Percentiles rank a stretch among this genome's conserved stretches.
phyloP scores from a whole-genome alignment of 768 basidiomycete genomes.

The Pisolithus orientalis region DNA sequence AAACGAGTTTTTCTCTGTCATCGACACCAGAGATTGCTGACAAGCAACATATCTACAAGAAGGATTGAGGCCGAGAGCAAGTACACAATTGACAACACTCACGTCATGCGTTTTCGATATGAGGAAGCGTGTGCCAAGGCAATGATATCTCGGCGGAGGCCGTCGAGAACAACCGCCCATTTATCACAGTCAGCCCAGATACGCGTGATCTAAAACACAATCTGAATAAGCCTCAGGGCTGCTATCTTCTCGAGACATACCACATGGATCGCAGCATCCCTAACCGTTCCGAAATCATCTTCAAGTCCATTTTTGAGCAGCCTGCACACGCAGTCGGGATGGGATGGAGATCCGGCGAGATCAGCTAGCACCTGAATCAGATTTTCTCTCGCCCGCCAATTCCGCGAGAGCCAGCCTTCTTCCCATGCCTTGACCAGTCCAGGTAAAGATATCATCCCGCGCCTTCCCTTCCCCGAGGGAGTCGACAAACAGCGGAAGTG shows the following conservation, averaged over 20 bases:
- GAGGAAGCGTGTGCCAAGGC: constrained; percentile 40
- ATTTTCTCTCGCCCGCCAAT: constrained; percentile 80
- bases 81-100: constrained; percentile 24
- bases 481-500: constrained; percentile 49
- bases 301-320: constrained; percentile 59
- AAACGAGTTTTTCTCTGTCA: constrained; percentile 30
- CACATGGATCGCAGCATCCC: constrained; percentile 62
- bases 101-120: constrained; percentile 69
- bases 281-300: constrained; percentile 79
- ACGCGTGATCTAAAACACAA: constrained; percentile 37
- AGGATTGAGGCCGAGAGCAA: constrained; percentile 10
- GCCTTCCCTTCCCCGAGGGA: constrained; percentile 45
- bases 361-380: constrained; percentile 50
- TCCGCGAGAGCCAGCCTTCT: constrained; percentile 43
- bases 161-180: constrained; percentile 29
- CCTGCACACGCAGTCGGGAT: constrained; percentile 41
- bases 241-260: constrained; percentile 39
- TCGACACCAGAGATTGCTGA: constrained; percentile 49
- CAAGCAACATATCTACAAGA: constrained; percentile 64
- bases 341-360: constrained; percentile 40
- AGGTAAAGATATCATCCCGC: constrained; percentile 37
- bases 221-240: constrained; percentile 8
- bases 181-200: constrained; percentile 37
- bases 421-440: constrained; percentile 52
- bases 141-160: constrained; percentile 36